phyloP scores from a whole-genome alignment of 2,329 filamentous ascomycete species.

The Podosphaera fusca region DNA sequence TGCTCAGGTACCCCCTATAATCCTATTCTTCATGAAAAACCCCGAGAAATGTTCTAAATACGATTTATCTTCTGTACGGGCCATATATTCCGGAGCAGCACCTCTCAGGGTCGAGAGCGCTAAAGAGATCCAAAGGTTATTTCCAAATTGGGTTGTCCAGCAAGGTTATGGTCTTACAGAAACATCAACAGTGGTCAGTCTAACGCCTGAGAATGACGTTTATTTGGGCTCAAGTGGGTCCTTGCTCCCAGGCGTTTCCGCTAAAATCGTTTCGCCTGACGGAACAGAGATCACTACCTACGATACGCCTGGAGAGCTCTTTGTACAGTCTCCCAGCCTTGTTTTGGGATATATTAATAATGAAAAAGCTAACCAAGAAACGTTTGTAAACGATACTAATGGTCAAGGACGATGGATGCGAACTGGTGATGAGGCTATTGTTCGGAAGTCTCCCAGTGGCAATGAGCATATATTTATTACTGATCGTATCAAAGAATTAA shows the following conservation, averaged over 20 bases:
- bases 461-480: slow-evolving; percentile 68
- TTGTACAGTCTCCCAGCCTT: slow-evolving; percentile 54
- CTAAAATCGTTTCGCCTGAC: slow-evolving; percentile 41
- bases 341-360: slow-evolving; percentile 75
- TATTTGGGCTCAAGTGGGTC: slow-evolving; percentile 50
- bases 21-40: slow-evolving; percentile 52
- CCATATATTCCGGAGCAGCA: slow-evolving; percentile 53
- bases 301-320: slow-evolving; percentile 57
- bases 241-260: slow-evolving; percentile 39
- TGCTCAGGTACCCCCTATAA: slow-evolving; percentile 52
- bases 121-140: slow-evolving; percentile 34
- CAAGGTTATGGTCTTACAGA: slow-evolving; percentile 68
- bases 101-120: slow-evolving; percentile 54
- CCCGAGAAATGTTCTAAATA: slow-evolving; percentile 36
- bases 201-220: slow-evolving; percentile 37
- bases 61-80: slow-evolving; percentile 43
- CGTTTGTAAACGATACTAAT: slow-evolving; percentile 43
- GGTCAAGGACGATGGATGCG: slow-evolving; percentile 40
- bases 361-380: slow-evolving; percentile 58
- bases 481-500: slow-evolving; percentile 58
- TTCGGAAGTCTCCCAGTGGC: slow-evolving; percentile 38
- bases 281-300: slow-evolving; percentile 41
- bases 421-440: slow-evolving; percentile 65
- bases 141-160: slow-evolving; percentile 38
- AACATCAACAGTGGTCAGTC: slow-evolving; percentile 44